A percentile compares a stretch with the other conserved stretches of the same genome.
These are phyloP conservation scores for Malassezia brasiliensis DNA, from an alignment of 1,284 basidiomycete genomes.

Conservation along the genomic window DNA sequence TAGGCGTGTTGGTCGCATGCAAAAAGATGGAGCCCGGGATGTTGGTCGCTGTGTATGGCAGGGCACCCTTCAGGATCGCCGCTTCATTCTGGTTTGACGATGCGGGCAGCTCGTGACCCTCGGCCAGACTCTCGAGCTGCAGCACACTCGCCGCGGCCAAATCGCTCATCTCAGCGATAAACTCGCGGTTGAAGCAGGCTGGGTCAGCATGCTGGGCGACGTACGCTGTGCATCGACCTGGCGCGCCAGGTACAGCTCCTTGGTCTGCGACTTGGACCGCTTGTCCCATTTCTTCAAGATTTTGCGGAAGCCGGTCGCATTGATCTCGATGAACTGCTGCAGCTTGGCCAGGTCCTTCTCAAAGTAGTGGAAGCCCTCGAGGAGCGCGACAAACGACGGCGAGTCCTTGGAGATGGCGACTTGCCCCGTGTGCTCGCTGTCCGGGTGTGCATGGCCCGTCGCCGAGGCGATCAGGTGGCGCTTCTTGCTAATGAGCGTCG, in stretches of 20 bases:
- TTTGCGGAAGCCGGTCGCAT: constrained; percentile 92
- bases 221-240: constrained; percentile 92
- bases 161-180: constrained; percentile 90
- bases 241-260: constrained; percentile 88
- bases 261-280: constrained; percentile 81
- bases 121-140: constrained; percentile 65
- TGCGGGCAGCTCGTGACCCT: constrained; percentile 20
- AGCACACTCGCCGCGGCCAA: constrained; percentile 85
- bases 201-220: constrained; percentile 41
- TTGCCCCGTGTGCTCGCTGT: constrained; percentile 17
- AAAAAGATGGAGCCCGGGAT: constrained; percentile 8
- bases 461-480: constrained; percentile 57
- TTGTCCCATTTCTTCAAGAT: constrained; percentile 99
- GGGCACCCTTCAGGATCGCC: constrained; percentile 4
- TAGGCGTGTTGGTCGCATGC: constrained; percentile 8
- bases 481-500: constrained; percentile 90
- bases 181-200: constrained; percentile 65
- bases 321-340: constrained; percentile 94
- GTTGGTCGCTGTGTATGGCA: constrained; percentile 9
- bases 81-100: constrained; percentile 12
- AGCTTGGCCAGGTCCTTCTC: constrained; percentile 94
- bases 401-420: constrained; percentile 37
- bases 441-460: background rate
- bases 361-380: constrained; percentile 88
- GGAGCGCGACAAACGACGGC: constrained; percentile 55